Percentiles rank a stretch among this genome's conserved stretches.
Evolutionary conservation across 2,329 filamentous ascomycete genomes (phyloP).

Genomic region (Bipolaris cookei): DNA sequence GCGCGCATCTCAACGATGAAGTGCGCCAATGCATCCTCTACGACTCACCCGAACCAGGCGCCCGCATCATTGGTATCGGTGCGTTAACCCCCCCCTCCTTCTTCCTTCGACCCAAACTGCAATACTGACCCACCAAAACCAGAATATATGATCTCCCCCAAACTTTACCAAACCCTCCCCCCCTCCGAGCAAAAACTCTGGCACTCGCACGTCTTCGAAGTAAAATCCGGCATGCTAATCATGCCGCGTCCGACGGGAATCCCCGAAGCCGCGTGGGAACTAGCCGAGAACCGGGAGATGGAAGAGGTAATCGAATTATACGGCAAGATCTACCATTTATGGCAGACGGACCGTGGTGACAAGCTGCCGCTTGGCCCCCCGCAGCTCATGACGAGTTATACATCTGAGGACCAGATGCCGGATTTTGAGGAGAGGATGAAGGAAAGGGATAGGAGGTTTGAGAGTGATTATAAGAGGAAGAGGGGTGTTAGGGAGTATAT

Average conservation of each 20-base stretch:
- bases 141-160: slow-evolving; percentile 83
- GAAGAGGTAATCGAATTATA: slow-evolving; percentile 75
- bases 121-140: slow-evolving; percentile 4
- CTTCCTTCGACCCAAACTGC: too few relatives aligned
- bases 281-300: slow-evolving; percentile 81
- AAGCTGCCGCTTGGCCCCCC: slow-evolving; percentile 65
- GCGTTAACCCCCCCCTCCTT: background rate
- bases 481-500: slow-evolving; percentile 61
- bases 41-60: slow-evolving; percentile 70
- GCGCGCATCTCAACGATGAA: slow-evolving; percentile 76
- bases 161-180: slow-evolving; percentile 70
- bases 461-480: slow-evolving; percentile 60
- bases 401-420: slow-evolving; percentile 56
- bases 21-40: slow-evolving; percentile 87
- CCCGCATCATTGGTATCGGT: slow-evolving; percentile 75
- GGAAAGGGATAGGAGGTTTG: slow-evolving; percentile 62
- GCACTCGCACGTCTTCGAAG: slow-evolving; percentile 79
- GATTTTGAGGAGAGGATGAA: slow-evolving; percentile 54
- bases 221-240: slow-evolving; percentile 79
- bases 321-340: slow-evolving; percentile 84
- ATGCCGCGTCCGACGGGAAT: slow-evolving; percentile 68
- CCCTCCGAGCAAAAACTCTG: slow-evolving; percentile 74
- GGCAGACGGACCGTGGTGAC: slow-evolving; percentile 81
- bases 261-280: slow-evolving; percentile 71
- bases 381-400: slow-evolving; percentile 69